phyloP scores from a whole-genome alignment of 306 rosid species.

The Cucurbita moschata region DNA sequence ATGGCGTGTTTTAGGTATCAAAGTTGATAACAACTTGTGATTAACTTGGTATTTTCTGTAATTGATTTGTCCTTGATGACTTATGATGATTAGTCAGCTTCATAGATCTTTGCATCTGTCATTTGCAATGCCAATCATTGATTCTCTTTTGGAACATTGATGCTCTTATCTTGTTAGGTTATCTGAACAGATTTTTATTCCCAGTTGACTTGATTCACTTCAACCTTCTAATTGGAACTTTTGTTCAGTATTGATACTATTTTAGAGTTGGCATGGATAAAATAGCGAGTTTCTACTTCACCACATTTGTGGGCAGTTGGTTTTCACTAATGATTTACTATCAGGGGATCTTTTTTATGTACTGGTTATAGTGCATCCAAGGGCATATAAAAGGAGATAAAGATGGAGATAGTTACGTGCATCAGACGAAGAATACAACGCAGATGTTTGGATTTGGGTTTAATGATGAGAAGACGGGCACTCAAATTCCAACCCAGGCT shows the following conservation, averaged over 20 bases:
- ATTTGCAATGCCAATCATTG: background rate
- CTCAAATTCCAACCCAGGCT: conserved; percentile 70
- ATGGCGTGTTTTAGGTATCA: background rate
- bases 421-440: conserved; percentile 18
- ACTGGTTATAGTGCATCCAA: conserved; percentile 63
- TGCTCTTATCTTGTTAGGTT: background rate
- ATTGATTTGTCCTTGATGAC: background rate
- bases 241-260: background rate
- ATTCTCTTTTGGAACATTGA: background rate
- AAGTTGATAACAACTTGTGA: background rate
- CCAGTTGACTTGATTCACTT: background rate
- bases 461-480: conserved; percentile 49
- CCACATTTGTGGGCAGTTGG: conserved; percentile 50
- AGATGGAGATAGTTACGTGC: conserved; percentile 9
- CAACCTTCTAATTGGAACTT: background rate
- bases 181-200: background rate
- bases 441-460: conserved; percentile 61
- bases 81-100: background rate
- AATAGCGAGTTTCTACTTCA: conserved; percentile 10
- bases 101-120: background rate
- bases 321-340: conserved; percentile 81
- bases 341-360: conserved; percentile 71
- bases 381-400: conserved; percentile 40
- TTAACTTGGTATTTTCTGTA: background rate
- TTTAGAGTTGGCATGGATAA: background rate